Conservation (phyloP, 2,329 filamentous ascomycete species). For the Ramularia collo-cygni region DNA sequence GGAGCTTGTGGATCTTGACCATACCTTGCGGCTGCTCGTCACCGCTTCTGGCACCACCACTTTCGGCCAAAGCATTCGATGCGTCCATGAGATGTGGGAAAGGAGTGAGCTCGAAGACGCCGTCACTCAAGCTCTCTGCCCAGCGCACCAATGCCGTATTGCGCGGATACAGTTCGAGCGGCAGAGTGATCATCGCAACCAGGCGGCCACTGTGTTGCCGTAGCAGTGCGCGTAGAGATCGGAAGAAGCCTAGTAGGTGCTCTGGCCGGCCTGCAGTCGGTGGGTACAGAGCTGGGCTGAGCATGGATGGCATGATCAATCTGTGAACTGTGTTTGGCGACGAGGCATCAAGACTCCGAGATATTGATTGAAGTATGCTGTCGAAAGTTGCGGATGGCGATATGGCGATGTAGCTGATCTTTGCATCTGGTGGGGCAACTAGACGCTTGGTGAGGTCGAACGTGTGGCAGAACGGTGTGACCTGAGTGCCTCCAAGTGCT, state of each 20-base stretch:
- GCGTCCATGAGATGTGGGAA: conserved; percentile 58
- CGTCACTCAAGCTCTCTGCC: conserved; percentile 79
- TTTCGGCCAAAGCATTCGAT: conserved; percentile 37
- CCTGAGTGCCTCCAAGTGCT: neutral
- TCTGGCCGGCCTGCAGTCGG: conserved; percentile 62
- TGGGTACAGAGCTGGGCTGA: conserved; percentile 80
- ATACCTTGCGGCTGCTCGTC: conserved; percentile 82
- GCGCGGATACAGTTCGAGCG: conserved; percentile 72
- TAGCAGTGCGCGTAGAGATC: conserved; percentile 67
- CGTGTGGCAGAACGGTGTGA: conserved; percentile 42
- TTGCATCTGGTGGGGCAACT: conserved; percentile 33
- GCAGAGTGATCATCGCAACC: conserved; percentile 69
- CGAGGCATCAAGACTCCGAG: conserved; percentile 50
- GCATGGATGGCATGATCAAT: conserved; percentile 73
- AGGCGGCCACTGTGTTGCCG: conserved; percentile 58
- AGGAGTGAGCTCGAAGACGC: conserved; percentile 74
- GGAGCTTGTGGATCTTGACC: conserved; percentile 73
- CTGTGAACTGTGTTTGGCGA: conserved; percentile 63
- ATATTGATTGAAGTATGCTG: conserved; percentile 55
- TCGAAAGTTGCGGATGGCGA: conserved; percentile 60
- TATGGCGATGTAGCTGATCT: conserved; percentile 48
- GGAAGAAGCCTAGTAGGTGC: conserved; percentile 72
- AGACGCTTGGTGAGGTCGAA: conserved; percentile 49
- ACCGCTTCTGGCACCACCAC: conserved; percentile 46
- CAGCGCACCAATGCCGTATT: conserved; percentile 69